These are phyloP conservation scores for Beauveria medogensis DNA, from an alignment of 2,329 filamentous ascomycete genomes.

Conservation along the genomic window DNA sequence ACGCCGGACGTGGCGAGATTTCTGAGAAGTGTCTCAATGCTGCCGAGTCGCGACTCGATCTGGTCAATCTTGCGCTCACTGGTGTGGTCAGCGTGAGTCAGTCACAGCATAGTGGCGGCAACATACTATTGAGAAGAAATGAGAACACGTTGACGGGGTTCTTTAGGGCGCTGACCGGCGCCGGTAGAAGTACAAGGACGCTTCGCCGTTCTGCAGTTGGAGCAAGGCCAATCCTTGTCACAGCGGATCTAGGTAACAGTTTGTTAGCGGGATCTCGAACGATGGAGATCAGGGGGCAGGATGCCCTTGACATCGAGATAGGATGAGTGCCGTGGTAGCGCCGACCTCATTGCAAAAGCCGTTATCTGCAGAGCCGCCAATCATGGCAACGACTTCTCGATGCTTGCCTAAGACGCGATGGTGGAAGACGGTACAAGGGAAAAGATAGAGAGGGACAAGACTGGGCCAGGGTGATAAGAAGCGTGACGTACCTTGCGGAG, in stretches of 20 bases:
- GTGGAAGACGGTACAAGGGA: background rate
- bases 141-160: constrained; percentile 46
- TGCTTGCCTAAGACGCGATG: background rate
- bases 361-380: background rate
- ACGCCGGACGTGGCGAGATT: constrained; percentile 24
- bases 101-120: background rate
- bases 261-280: constrained; percentile 10
- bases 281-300: background rate
- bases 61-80: constrained; percentile 47
- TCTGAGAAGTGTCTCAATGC: constrained; percentile 36
- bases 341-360: constrained; percentile 2
- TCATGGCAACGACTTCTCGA: background rate
- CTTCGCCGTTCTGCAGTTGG: constrained; percentile 47
- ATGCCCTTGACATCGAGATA: background rate
- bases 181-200: constrained; percentile 48
- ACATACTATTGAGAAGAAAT: constrained; percentile 55
- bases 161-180: constrained; percentile 45
- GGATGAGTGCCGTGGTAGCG: background rate
- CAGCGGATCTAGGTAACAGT: constrained; percentile 41
- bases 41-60: constrained; percentile 36
- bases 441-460: background rate
- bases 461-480: background rate
- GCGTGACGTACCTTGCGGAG: constrained; percentile 19
- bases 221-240: constrained; percentile 50
- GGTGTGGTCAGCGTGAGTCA: background rate